Conservation (phyloP, 1,139 yeast species). For the Scheffersomyces illinoinensis region DNA sequence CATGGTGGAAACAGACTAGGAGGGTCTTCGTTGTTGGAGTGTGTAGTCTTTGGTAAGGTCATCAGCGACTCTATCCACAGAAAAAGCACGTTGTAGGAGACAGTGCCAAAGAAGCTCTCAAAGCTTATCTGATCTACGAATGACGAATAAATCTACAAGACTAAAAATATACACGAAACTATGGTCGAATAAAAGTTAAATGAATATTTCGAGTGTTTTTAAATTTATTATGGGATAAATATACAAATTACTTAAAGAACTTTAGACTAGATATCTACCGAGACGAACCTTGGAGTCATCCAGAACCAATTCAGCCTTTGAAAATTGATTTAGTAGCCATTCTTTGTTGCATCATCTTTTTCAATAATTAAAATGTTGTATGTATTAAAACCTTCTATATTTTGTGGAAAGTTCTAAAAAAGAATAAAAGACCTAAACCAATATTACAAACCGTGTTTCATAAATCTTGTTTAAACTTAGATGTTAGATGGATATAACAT, state of each 20-base stretch:
- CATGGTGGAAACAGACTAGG: slow-evolving; percentile 42
- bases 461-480: slow-evolving; percentile 46
- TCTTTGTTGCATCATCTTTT: background rate
- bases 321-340: background rate
- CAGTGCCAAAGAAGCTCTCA: background rate
- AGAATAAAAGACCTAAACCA: slow-evolving; percentile 4
- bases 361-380: background rate
- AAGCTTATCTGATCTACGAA: background rate
- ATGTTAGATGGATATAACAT: slow-evolving; percentile 99
- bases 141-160: background rate
- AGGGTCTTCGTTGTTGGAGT: slow-evolving; percentile 39
- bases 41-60: slow-evolving; percentile 38
- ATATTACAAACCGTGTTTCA: slow-evolving; percentile 2
- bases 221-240: slow-evolving; percentile 1
- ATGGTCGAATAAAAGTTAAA: background rate
- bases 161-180: background rate
- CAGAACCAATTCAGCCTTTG: background rate
- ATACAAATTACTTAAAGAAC: background rate
- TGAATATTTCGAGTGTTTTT: slow-evolving; percentile 1
- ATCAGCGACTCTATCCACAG: slow-evolving; percentile 13
- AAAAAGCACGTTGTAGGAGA: background rate
- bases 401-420: background rate
- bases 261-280: background rate
- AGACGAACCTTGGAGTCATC: background rate
- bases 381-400: slow-evolving; percentile 1